Base-by-base conservation (phyloP, 768 basidiomycete species). In the Tricholoma flavovirens region DNA sequence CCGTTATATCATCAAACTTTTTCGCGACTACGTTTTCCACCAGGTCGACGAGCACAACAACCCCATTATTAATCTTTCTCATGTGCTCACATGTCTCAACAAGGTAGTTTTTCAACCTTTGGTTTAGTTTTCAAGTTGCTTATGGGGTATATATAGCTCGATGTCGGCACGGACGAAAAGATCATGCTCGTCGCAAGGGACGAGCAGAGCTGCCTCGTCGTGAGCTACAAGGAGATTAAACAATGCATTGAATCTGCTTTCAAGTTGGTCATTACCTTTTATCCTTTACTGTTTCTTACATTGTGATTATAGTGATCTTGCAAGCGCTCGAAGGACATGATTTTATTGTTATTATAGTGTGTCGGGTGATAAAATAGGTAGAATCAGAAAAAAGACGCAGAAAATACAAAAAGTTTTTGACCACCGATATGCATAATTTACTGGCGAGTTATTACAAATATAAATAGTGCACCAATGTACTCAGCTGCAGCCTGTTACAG, bases 1-100 rank as follows among this genome's bases (percentile, higher is more conserved):
- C 66, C 78, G 96, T 58, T 99, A 99, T 69, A 93, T 98, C 67
- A 82, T 99, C 77, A 98, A 97, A 77, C 81, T 99, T 46, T 98
- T 99, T 80, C 83, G 97, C 15, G 97, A 99, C 70, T 95, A 90
- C 63, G 94, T 99, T 22, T 99, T 99, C 71, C 97, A 99, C 67
- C 94, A 97, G 69, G 88, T 97, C 40, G 94, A 97, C 60, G 91
- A 93, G 66, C 80, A 83, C 61, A 91, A 93, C 9, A 85, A 88
- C 53, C 95, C 97, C 0, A 83, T 97, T 15, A 77, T 98, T 55
- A 94, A 95, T 66, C 72, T 99, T 57, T 82, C 86, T 0, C 95
- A 98, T 72, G 95, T 99, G 10, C 73, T 99, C 21, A 83, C 87
- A 1, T 93, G 91, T 66, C 74, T 99, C 60, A 98, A 95, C 78